A percentile compares a stretch with the other conserved stretches of the same genome.
Conservation (phyloP, 1,139 yeast species). For the Groenewaldozyma sp. region DNA sequence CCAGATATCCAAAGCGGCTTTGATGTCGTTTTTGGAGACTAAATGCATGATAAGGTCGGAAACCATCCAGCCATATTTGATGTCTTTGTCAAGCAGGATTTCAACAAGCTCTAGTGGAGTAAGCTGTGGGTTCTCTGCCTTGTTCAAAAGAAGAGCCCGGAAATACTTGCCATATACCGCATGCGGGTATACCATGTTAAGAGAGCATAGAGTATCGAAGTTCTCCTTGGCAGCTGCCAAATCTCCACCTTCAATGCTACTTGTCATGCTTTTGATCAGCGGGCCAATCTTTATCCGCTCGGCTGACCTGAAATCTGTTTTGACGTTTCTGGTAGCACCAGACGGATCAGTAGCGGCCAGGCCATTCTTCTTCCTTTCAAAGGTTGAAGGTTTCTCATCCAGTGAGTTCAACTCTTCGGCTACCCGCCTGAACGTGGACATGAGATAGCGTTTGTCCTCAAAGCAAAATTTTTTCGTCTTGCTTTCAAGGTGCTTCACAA, state of each 20-base stretch:
- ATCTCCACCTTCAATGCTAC: not conserved
- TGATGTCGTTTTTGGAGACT: slow-evolving; percentile 19
- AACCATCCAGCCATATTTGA: slow-evolving; percentile 23
- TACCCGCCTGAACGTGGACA: not conserved
- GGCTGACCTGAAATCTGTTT: not conserved
- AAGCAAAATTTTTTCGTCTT: not conserved
- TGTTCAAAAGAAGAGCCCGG: slow-evolving; percentile 4
- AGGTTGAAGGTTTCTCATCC: not conserved
- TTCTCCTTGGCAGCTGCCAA: not conserved
- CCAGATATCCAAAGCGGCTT: slow-evolving; percentile 28
- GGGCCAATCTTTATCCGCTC: not conserved
- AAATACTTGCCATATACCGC: slow-evolving; percentile 5
- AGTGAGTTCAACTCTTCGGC: not conserved
- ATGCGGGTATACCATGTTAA: not conserved
- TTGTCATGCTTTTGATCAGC: not conserved
- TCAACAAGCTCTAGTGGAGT: slow-evolving; percentile 12
- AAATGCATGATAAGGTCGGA: slow-evolving; percentile 20
- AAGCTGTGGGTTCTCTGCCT: not conserved
- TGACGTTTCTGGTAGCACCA: no score
- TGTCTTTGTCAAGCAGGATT: slow-evolving; percentile 15
- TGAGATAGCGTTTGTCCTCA: not conserved
- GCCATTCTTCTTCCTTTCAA: not conserved
- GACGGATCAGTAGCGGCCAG: not conserved
- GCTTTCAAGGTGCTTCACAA: not conserved
- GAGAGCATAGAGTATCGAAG: not conserved